Percentiles rank a stretch among this genome's conserved stretches.
Conservation (phyloP, 1,284 basidiomycete genomes). For the Xanthoconium separans region DNA sequence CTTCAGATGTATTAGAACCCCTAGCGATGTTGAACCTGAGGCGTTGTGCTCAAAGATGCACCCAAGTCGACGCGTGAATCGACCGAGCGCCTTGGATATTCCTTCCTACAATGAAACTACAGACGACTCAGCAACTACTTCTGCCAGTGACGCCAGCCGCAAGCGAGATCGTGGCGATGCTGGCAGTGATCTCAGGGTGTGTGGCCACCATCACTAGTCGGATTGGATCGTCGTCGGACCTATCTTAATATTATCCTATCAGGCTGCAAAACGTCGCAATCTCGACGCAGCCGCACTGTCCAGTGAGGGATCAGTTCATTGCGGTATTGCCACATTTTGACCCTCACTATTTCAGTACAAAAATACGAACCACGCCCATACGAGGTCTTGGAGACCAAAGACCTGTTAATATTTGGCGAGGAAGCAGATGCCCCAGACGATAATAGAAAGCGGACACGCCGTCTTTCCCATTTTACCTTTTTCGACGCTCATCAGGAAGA, state of each 20-base stretch:
- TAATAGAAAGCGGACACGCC: conserved; percentile 36
- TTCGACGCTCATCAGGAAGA: conserved; percentile 35
- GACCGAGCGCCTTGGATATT: conserved; percentile 36
- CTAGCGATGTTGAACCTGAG: background rate
- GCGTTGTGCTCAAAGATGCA: background rate
- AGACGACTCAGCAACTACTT: conserved; percentile 27
- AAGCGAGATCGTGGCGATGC: conserved; percentile 25
- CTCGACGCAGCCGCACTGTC: conserved; percentile 19
- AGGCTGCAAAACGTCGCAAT: conserved; percentile 31
- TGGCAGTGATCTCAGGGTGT: conserved; percentile 20
- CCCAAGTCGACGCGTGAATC: conserved; percentile 26
- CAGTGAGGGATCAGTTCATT: conserved; percentile 12
- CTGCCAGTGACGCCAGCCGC: conserved; percentile 23
- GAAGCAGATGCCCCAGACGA: conserved; percentile 23
- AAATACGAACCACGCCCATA: conserved; percentile 26
- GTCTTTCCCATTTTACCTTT: conserved; percentile 40
- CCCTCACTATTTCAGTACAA: conserved; percentile 12
- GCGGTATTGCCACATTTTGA: background rate
- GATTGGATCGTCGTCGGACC: background rate
- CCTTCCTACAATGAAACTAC: conserved; percentile 8
- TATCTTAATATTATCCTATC: background rate
- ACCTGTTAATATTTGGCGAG: conserved; percentile 37
- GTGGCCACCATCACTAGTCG: background rate
- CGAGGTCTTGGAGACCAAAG: conserved; percentile 32
- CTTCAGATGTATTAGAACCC: background rate